Evolutionary conservation across 768 basidiomycete species (phyloP).

Genomic region (Podaxis pistillaris): DNA sequence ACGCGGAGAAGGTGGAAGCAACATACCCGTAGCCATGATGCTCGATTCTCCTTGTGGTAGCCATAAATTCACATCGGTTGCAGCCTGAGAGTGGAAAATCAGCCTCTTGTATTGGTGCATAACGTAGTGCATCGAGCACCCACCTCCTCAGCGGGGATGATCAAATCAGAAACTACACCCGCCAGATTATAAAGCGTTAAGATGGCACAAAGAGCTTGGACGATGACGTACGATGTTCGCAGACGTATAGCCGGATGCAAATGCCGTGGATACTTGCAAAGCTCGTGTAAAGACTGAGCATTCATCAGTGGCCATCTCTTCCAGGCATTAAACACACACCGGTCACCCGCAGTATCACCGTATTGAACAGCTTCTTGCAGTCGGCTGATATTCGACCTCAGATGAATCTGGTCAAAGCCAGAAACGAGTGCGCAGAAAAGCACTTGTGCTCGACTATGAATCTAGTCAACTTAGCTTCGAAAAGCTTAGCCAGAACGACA

Average conservation of each 20-base stretch:
- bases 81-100: conserved; percentile 35
- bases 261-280: conserved; percentile 57
- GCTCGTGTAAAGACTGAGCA: conserved; percentile 56
- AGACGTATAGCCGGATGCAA: conserved; percentile 53
- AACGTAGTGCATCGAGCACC: conserved; percentile 4
- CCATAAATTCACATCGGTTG: conserved; percentile 55
- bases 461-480: conserved; percentile 11
- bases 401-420: conserved; percentile 64
- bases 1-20: background rate
- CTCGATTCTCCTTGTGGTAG: conserved; percentile 52
- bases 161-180: conserved; percentile 53
- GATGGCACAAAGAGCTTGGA: background rate
- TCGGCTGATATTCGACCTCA: conserved; percentile 58
- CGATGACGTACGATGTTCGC: conserved; percentile 54
- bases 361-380: conserved; percentile 64
- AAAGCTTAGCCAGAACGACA: conserved; percentile 11
- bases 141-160: conserved; percentile 62
- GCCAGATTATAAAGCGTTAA: conserved; percentile 7
- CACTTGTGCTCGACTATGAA: conserved; percentile 54
- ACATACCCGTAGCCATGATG: conserved; percentile 52
- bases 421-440: conserved; percentile 63
- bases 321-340: conserved; percentile 34
- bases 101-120: background rate
- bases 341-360: conserved; percentile 65
- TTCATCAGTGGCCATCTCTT: background rate